Evolutionary conservation across 176 grass and related monocot species (phyloP).

Genomic region (Puya raimondii): DNA sequence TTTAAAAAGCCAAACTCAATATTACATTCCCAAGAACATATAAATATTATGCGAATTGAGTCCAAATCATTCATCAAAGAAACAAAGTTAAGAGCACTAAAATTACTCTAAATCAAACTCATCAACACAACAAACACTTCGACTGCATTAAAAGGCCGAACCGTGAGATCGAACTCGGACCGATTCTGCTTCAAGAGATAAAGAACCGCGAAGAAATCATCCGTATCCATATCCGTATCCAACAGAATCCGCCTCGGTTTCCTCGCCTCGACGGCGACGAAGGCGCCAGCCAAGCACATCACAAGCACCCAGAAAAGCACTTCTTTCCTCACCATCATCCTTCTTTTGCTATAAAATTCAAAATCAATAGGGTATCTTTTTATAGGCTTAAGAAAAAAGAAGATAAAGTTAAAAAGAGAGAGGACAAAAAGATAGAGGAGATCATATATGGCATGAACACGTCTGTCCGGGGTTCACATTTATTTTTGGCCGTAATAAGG

Average conservation of each 20-base stretch:
- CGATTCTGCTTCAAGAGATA: conserved; percentile 63
- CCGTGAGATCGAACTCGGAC: conserved; percentile 58
- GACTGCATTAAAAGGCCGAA: conserved; percentile 13
- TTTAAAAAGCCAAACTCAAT: no score
- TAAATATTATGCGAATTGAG: no score
- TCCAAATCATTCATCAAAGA: no score
- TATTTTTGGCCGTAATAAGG: no score
- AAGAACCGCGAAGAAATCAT: conserved; percentile 51
- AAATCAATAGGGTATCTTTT: no score
- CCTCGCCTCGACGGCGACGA: neutral
- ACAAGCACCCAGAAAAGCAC: neutral
- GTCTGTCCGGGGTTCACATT: no score
- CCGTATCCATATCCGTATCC: conserved; percentile 60
- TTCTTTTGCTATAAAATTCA: no score
- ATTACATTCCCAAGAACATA: no score
- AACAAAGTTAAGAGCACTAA: neutral
- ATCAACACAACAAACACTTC: neutral
- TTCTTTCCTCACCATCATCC: neutral
- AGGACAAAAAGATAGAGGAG: no score
- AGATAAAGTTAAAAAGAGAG: no score
- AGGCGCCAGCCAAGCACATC: neutral
- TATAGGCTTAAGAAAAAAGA: no score
- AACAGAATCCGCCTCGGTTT: conserved; percentile 34
- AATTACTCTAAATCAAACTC: neutral
- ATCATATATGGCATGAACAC: no score